A percentile compares a stretch with the other conserved stretches of the same genome.
phyloP scores from a whole-genome alignment of 176 grass and related monocot genomes.

The Cenchrus fungigraminus region DNA sequence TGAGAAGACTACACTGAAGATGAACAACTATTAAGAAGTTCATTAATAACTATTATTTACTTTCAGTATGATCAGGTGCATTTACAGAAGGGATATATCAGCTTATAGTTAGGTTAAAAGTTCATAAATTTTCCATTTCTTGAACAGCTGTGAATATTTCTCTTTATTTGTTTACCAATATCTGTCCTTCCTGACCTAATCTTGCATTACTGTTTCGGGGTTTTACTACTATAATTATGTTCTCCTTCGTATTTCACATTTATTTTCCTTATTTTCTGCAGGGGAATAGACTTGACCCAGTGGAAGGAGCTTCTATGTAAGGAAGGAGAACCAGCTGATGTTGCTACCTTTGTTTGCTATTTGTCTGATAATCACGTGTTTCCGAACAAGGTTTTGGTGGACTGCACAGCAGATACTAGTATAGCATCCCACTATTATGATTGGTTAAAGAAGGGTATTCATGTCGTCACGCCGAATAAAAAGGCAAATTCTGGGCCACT shows the following conservation, averaged over 20 bases:
- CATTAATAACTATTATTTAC: neutral
- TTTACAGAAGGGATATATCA: neutral
- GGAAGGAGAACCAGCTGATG: conserved; percentile 66
- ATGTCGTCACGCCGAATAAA: conserved; percentile 97
- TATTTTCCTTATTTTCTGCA: conserved; percentile 36
- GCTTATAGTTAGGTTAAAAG: conserved; percentile 18
- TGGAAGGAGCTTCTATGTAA: conserved; percentile 73
- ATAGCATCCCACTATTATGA: conserved; percentile 87
- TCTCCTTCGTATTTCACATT: conserved; percentile 22
- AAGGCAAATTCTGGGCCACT: conserved; percentile 97
- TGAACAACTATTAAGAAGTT: neutral
- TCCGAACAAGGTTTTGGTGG: conserved; percentile 95
- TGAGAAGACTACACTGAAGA: neutral
- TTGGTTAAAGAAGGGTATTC: conserved; percentile 90
- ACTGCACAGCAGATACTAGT: conserved; percentile 93
- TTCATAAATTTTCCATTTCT: neutral
- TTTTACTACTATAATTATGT: conserved; percentile 14
- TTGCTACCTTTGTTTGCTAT: conserved; percentile 69
- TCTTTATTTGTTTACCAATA: neutral
- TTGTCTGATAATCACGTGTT: conserved; percentile 92
- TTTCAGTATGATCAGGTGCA: conserved; percentile 26
- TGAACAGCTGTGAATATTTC: neutral
- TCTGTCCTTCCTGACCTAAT: conserved; percentile 2
- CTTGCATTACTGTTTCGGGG: neutral
- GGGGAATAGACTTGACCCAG: conserved; percentile 78